Conservation (phyloP, 106 monocot genomes). For the Apostasia ramifera region DNA sequence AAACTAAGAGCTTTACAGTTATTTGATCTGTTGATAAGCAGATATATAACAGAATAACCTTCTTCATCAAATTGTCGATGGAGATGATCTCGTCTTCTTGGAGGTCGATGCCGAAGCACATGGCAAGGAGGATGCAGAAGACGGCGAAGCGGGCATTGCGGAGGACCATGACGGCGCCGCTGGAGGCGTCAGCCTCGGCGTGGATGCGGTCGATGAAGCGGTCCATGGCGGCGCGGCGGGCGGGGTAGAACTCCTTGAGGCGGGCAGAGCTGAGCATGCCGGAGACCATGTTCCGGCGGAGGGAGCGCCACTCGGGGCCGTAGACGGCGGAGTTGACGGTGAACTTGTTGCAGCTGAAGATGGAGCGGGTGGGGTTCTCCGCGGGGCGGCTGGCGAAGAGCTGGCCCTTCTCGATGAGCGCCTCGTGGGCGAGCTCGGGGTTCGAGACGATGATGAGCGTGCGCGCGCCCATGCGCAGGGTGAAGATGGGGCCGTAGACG, state of each 20-base stretch:
- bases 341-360: conserved; percentile 90
- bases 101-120: conserved; percentile 84
- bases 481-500: conserved; percentile 68
- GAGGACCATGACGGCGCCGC: conserved; percentile 65
- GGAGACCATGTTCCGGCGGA: conserved; percentile 91
- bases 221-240: conserved; percentile 54
- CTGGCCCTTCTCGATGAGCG: conserved; percentile 60
- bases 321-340: conserved; percentile 88
- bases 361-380: conserved; percentile 56
- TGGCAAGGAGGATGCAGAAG: conserved; percentile 74
- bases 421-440: conserved; percentile 75
- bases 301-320: conserved; percentile 80
- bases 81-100: conserved; percentile 42
- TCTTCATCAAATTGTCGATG: conserved; percentile 65
- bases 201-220: conserved; percentile 52
- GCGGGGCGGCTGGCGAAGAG: conserved; percentile 64
- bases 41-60: not conserved
- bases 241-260: conserved; percentile 47
- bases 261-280: conserved; percentile 74
- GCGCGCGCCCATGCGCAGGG: conserved; percentile 69
- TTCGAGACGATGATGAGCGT: conserved; percentile 63
- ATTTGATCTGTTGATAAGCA: too few relatives aligned
- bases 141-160: conserved; percentile 86
- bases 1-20: too few relatives aligned
- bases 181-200: conserved; percentile 48